phyloP scores from a whole-genome alignment of 1,284 basidiomycete species.

The Leccinum subrobustum region DNA sequence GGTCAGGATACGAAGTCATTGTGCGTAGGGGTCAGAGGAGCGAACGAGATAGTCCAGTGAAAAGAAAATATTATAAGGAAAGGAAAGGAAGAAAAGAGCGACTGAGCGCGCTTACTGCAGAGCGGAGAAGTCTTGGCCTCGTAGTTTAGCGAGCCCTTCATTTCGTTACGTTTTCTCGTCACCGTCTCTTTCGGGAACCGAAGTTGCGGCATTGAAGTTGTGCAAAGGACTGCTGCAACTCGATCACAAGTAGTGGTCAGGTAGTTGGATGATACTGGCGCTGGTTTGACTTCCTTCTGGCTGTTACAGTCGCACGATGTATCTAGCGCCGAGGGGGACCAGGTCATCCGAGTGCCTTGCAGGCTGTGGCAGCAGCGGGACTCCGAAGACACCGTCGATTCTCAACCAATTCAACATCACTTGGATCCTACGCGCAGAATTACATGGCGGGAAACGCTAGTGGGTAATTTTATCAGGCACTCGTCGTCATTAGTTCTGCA shows the following conservation, averaged over 20 bases:
- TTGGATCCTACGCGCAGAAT: neutral
- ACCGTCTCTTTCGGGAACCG: too few species aligned
- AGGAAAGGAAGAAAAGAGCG: neutral
- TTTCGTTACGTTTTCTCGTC: neutral
- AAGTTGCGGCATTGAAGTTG: too few species aligned
- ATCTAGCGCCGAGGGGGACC: too few species aligned
- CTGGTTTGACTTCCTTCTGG: too few species aligned
- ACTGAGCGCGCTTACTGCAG: neutral
- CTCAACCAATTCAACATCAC: neutral
- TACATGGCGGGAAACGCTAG: neutral
- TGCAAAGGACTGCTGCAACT: too few species aligned
- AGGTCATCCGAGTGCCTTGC: too few species aligned
- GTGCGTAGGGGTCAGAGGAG: neutral
- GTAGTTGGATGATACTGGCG: too few species aligned
- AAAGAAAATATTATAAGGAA: neutral
- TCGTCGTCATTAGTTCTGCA: neutral
- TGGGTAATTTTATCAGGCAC: neutral
- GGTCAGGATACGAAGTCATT: constrained; percentile 4
- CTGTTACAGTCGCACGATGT: too few species aligned
- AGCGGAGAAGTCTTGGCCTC: neutral
- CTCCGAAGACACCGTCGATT: neutral
- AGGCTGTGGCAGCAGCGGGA: too few species aligned
- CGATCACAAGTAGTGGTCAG: too few species aligned
- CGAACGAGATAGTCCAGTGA: neutral
- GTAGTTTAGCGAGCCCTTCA: neutral